Base-by-base conservation (phyloP, 2,329 filamentous ascomycete genomes). In the Remersonia thermophila region DNA sequence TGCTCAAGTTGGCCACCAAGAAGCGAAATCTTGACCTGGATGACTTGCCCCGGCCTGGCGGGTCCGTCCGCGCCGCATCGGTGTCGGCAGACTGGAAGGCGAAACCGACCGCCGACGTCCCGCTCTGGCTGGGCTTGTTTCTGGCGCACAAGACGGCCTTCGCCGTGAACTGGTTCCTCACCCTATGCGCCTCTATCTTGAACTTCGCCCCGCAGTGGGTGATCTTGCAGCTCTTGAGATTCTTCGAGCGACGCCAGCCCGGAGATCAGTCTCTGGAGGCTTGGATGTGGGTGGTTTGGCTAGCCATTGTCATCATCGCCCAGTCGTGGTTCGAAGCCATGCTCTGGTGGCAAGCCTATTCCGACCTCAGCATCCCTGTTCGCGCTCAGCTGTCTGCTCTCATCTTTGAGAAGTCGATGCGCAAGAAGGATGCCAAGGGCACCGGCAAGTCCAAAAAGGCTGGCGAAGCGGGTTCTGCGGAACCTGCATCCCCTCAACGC, bases 321-420 rank as follows among this genome's bases (percentile, higher is more conserved):
- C 65, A 70, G 47, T 61, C 65, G 29, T 79, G 71, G 62, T 55
- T 80, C 23, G 79, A 84, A 48, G 63, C 71, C 2, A 78, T 72
- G 62, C 55, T 80, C 12, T 77, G 71, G 47, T 86, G 79, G 77
- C 59, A 79, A 32, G 73, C 72, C 0, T 77, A 70, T 55, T 66
- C 70, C 1, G 67, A 73, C 35, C 53, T 87, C 9, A 67, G 67
- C 31, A 65, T 84, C 16, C 78, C 80, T 0, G 61, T 87, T 12
- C 73, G 80, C 35, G 69, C 75, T 18, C 77, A 86, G 48, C 60
- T 91, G 2, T 75, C 79, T 2, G 70, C 80, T 1, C 64, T 85
- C 7, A 71, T 89, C 12, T 89, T 87, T 47, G 71, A 78, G 41
- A 91, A 91, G 54, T 72, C 80, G 0, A 74, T 86, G 65, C 69